Base-by-base conservation (phyloP, 257 asterid species). In the Rehmannia glutinosa region DNA sequence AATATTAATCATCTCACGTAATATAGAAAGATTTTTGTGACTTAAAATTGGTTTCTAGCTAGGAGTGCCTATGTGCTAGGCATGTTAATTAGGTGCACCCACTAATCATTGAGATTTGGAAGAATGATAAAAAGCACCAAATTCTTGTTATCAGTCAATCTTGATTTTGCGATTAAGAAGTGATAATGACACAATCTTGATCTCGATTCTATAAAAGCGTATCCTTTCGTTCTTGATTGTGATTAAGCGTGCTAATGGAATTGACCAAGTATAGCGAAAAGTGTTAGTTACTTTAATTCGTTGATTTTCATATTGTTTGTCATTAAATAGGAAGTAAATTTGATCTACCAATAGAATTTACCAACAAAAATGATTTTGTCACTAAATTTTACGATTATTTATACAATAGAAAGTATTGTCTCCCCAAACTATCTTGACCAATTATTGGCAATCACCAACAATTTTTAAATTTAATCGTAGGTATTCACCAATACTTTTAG, bases 41-140 rank as follows among this genome's bases (percentile, higher is more conserved):
- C 25, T 41, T 62, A 7, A 7, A 45, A 8, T 46, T 49, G 45
- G 17, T 15, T 46, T 23, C 20, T 33, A 1, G 5, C 42, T 58
- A 35, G 33, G 68, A 17, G 20, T 32, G 49, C 33, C 32, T 12
- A 50, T 58, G 64, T 35, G 64, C 53, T 47, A 46, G 60, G 62
- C 56, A 65, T 15, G 50, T 59, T n/a, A n/a, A n/a, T n/a, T 78
- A 70, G 65, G 71, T 64, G 39, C 67, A 64, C 74, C 73, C 67
- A 56, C 62, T 59, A 61, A 73, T 64, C 49, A 64, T 69, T 50
- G 58, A 15, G 16, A 68, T 13, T 64, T 64, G 30, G 8, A 42
- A 32, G 21, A 10, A 9, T 60, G 5, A 17, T 15, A 8, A 35
- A 20, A 33, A 10, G 36, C 28, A 28, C 33, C 49, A 6, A 19